Base-by-base conservation (phyloP, 345 rosid species). In the Hirschfeldia incana region DNA sequence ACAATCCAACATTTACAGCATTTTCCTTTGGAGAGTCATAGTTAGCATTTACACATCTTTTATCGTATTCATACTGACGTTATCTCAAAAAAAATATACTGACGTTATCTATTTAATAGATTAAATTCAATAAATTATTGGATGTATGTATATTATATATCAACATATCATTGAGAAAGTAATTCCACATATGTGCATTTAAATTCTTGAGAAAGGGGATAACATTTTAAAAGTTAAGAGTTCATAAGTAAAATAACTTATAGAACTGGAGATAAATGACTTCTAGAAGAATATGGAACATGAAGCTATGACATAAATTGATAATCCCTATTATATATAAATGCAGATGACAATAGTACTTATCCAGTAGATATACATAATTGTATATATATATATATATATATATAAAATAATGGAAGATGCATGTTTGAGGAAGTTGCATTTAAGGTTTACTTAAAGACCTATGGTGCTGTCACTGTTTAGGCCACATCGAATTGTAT, bases 381-480 rank as follows among this genome's bases (percentile, higher is more conserved):
- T 67, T 6, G 33, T 5, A 15, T 21, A n/a, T 16, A 17, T 16
- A 16, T 12, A 26, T 57, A 59, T 5, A 15, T 21, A n/a, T 16
- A 17, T 16, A 16, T 12, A 26, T 57, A 59, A 21, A 9, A 58
- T 62, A 34, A 10, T 62, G 39, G 65, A 16, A 70, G 65, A 62
- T 63, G 65, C 66, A 64, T 64, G 72, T 64, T 53, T 70, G 70
- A 34, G 39, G 58, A 53, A 70, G 65, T 49, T 63, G 65, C 66
- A 78, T 65, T 78, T 70, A 65, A 65, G 72, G 72, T 65, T 70
- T 70, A n/a, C 33, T 27, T 60, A 59, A 17, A 46, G 51, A 26
- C 63, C 74, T 69, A 68, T 69, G 42, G 81, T 57, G 82, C 73
- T 73, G 73, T 72, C 73, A 58, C 32, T 72, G 63, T 66, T 28